Percentiles rank a stretch among this genome's conserved stretches.
phyloP scores from a whole-genome alignment of 2,329 filamentous ascomycete genomes.

The Purpureocillium takamizusanense region DNA sequence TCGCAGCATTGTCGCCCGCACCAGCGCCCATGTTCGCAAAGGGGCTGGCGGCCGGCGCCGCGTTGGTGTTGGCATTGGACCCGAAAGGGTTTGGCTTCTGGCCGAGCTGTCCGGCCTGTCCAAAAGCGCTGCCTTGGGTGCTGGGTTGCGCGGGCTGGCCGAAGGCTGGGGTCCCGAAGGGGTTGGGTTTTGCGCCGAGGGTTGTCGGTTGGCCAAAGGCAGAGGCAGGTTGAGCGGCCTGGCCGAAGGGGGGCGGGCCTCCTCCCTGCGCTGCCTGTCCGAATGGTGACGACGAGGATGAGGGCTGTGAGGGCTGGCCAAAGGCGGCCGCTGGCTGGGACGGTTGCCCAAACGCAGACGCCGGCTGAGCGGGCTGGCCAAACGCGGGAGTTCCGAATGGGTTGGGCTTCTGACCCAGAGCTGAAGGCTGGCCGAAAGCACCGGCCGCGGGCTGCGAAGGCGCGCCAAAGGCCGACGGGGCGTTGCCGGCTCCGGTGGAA shows the following conservation, averaged over 20 bases:
- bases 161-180: slow-evolving; percentile 24
- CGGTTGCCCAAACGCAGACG: slow-evolving; percentile 30
- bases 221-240: slow-evolving; percentile 20
- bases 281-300: slow-evolving; percentile 22
- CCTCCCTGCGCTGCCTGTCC: slow-evolving; percentile 19
- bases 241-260: slow-evolving; percentile 23
- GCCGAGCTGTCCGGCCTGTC: slow-evolving; percentile 26
- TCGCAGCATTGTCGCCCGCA: slow-evolving; percentile 8
- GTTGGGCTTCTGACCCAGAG: slow-evolving; percentile 21
- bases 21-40: slow-evolving; percentile 13
- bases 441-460: slow-evolving; percentile 13
- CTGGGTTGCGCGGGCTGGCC: slow-evolving; percentile 25
- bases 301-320: slow-evolving; percentile 21
- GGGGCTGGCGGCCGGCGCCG: slow-evolving; percentile 11
- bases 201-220: slow-evolving; percentile 32
- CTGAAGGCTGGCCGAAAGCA: slow-evolving; percentile 30
- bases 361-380: slow-evolving; percentile 24
- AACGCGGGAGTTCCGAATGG: slow-evolving; percentile 24
- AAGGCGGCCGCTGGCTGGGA: slow-evolving; percentile 26
- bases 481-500: slow-evolving; percentile 14
- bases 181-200: slow-evolving; percentile 21
- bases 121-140: slow-evolving; percentile 17
- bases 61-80: slow-evolving; percentile 3
- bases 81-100: slow-evolving; percentile 29
- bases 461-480: slow-evolving; percentile 21